phyloP scores from a whole-genome alignment of 208 protist species.

The Crithidia sp. region DNA sequence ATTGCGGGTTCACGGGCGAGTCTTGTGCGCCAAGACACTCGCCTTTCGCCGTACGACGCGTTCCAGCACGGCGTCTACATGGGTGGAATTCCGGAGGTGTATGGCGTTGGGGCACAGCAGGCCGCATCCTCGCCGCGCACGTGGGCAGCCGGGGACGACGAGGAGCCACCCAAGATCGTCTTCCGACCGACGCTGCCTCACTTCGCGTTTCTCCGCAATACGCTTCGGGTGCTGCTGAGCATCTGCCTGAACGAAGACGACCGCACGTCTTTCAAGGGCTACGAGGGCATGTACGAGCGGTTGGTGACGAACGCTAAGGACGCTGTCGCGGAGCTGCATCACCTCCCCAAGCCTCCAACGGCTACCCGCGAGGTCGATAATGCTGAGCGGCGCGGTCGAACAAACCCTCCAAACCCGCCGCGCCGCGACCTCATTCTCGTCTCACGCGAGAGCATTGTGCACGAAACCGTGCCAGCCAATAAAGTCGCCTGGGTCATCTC shows the following conservation, averaged over 20 bases:
- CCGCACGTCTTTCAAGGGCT: slow-evolving; percentile 57
- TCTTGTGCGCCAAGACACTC: slow-evolving; percentile 15
- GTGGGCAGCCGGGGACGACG: slow-evolving; percentile 7
- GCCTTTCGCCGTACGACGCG: slow-evolving; percentile 33
- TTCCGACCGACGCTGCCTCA: slow-evolving; percentile 72
- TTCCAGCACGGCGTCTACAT: slow-evolving; percentile 32
- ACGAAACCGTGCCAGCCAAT: slow-evolving; percentile 8
- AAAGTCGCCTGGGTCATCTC: slow-evolving; percentile 33
- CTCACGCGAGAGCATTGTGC: slow-evolving; percentile 9
- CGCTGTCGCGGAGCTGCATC: slow-evolving; percentile 43
- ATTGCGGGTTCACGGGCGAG: slow-evolving; percentile 24
- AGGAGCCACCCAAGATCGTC: slow-evolving; percentile 45
- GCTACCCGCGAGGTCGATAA: background rate
- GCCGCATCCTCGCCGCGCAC: background rate
- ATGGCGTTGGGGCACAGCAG: background rate
- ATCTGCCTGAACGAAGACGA: slow-evolving; percentile 73
- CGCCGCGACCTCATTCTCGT: slow-evolving; percentile 24
- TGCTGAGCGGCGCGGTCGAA: background rate
- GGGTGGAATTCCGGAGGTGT: slow-evolving; percentile 8
- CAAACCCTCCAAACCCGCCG: background rate
- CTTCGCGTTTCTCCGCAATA: slow-evolving; percentile 64
- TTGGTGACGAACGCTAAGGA: slow-evolving; percentile 41
- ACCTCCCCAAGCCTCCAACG: slow-evolving; percentile 42
- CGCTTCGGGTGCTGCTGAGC: slow-evolving; percentile 69
- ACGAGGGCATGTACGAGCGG: slow-evolving; percentile 54